These are phyloP conservation scores for Ogataea sp. DNA, from an alignment of 805 yeast species.

Conservation along the genomic window DNA sequence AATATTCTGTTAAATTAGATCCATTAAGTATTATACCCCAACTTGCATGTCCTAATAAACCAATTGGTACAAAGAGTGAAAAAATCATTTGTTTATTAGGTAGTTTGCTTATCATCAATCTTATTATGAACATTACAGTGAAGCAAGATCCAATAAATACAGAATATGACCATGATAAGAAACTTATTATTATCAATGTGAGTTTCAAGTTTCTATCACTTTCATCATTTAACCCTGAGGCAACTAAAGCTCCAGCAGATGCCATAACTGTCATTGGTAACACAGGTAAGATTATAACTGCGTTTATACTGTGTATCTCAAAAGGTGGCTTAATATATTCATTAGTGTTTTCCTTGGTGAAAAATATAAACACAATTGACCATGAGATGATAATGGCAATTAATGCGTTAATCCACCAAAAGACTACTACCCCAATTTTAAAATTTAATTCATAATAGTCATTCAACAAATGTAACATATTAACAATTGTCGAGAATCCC, in stretches of 20 bases:
- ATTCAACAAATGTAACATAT: conserved; percentile 41
- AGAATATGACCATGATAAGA: conserved; percentile 66
- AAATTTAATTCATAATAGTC: conserved; percentile 19
- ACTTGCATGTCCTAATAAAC: conserved; percentile 80
- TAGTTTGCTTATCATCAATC: conserved; percentile 45
- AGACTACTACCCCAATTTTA: conserved; percentile 34
- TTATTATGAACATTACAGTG: conserved; percentile 51
- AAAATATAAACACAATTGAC: conserved; percentile 44
- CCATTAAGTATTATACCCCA: conserved; percentile 45
- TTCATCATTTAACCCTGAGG: conserved; percentile 30
- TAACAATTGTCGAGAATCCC: conserved; percentile 65
- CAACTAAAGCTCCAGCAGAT: conserved; percentile 53
- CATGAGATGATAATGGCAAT: conserved; percentile 52
- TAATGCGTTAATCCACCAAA: conserved; percentile 62
- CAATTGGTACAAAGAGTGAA: conserved; percentile 65
- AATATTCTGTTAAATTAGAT: conserved; percentile 9
- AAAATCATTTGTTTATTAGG: conserved; percentile 49
- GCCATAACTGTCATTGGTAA: conserved; percentile 72
- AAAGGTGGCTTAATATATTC: too few relatives aligned
- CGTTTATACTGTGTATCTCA: conserved; percentile 31
- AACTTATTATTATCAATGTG: conserved; percentile 45
- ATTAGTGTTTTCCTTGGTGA: conserved; percentile 19
- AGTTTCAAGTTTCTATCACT: conserved; percentile 30
- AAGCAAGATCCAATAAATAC: conserved; percentile 49
- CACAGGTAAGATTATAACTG: conserved; percentile 60